phyloP scores from a whole-genome alignment of 257 asterid genomes.

The Petunia axillaris region DNA sequence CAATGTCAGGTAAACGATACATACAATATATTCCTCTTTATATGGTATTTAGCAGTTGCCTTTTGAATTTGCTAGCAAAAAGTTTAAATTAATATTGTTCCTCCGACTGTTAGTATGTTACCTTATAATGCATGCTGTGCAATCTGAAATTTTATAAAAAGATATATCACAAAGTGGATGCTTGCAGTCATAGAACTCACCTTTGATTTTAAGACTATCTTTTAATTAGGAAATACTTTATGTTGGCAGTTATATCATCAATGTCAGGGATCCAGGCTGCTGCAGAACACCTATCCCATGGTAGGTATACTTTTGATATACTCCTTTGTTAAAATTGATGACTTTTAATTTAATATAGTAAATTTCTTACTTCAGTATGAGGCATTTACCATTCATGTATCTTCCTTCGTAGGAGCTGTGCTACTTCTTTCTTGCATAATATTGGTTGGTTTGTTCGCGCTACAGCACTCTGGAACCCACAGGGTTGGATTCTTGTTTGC shows the following conservation, averaged over 20 bases:
- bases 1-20: slow-evolving; percentile 59
- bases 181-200: slow-evolving; percentile 12
- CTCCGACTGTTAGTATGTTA: neutral
- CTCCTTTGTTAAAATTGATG: slow-evolving; percentile 9
- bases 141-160: slow-evolving; percentile 2
- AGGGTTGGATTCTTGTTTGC: slow-evolving; percentile 93
- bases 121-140: neutral
- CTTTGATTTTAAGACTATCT: neutral
- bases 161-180: neutral
- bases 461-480: slow-evolving; percentile 93
- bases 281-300: slow-evolving; percentile 35
- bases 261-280: slow-evolving; percentile 49
- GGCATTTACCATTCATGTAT: slow-evolving; percentile 3
- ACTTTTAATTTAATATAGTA: slow-evolving; percentile 8
- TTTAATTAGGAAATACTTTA: slow-evolving; percentile 26
- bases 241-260: slow-evolving; percentile 52
- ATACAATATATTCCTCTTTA: slow-evolving; percentile 18
- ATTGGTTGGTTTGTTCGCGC: slow-evolving; percentile 90
- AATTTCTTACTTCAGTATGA: neutral
- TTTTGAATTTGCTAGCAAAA: slow-evolving; percentile 4
- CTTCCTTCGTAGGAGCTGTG: slow-evolving; percentile 56
- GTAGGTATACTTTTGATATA: slow-evolving; percentile 27
- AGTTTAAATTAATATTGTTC: neutral
- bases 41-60: slow-evolving; percentile 17
- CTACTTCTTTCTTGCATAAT: slow-evolving; percentile 67